phyloP scores from a whole-genome alignment of 2,329 filamentous ascomycete species.

The Scedosporium aurantiacum region DNA sequence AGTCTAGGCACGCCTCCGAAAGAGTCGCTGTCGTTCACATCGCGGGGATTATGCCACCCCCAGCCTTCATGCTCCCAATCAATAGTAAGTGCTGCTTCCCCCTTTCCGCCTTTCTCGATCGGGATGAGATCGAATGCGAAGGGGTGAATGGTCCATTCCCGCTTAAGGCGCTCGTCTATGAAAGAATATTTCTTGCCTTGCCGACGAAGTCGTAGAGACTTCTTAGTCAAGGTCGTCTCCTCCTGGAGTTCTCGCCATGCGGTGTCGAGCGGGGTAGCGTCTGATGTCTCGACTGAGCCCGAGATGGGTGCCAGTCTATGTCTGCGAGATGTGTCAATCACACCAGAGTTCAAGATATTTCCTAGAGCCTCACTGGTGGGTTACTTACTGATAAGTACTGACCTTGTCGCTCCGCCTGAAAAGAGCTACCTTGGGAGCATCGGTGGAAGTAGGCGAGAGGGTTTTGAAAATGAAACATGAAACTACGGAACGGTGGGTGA shows the following conservation, averaged over 20 bases:
- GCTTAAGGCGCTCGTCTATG: constrained; percentile 36
- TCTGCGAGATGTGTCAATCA: constrained; percentile 18
- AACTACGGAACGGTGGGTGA: constrained; percentile 27
- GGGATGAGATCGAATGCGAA: constrained; percentile 45
- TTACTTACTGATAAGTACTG: constrained; percentile 44
- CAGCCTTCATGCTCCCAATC: constrained; percentile 54
- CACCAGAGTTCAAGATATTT: not conserved
- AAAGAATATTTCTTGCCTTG: constrained; percentile 50
- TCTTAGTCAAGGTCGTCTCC: constrained; percentile 43
- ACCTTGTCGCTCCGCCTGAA: constrained; percentile 51
- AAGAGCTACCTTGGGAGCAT: constrained; percentile 42
- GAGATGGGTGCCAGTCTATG: constrained; percentile 51
- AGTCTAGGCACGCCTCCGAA: constrained; percentile 47
- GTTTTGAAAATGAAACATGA: constrained; percentile 41
- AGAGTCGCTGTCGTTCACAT: constrained; percentile 31
- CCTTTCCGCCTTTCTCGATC: constrained; percentile 18
- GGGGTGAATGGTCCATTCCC: constrained; percentile 52
- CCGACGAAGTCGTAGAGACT: constrained; percentile 38
- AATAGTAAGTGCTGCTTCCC: constrained; percentile 36
- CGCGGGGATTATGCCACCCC: constrained; percentile 43
- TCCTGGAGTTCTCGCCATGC: constrained; percentile 53
- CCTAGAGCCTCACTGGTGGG: not conserved
- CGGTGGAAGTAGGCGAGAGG: constrained; percentile 20
- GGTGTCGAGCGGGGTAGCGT: constrained; percentile 40
- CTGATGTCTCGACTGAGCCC: constrained; percentile 44